phyloP scores from a whole-genome alignment of 257 asterid genomes.

The Ophiorrhiza pumila region DNA sequence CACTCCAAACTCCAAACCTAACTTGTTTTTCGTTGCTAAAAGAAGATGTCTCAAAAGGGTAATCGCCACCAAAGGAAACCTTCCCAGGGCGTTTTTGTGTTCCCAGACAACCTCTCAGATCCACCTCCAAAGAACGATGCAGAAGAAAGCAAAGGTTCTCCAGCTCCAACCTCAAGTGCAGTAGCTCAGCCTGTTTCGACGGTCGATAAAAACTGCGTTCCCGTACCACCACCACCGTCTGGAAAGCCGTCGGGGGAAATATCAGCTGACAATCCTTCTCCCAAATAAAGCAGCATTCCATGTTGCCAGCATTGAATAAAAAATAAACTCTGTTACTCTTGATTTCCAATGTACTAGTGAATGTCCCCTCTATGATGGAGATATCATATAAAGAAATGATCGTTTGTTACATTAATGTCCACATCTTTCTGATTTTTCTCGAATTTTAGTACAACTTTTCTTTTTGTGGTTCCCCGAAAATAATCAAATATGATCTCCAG shows the following conservation, averaged over 20 bases:
- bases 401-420: not conserved
- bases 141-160: slow-evolving; percentile 18
- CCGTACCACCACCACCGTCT: slow-evolving; percentile 46
- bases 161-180: slow-evolving; percentile 2
- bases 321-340: not conserved
- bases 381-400: not conserved
- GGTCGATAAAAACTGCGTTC: slow-evolving; percentile 27
- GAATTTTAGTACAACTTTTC: not conserved
- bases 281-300: slow-evolving; percentile 17
- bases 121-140: slow-evolving; percentile 39
- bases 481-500: no score
- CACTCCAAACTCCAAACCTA: not conserved
- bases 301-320: slow-evolving; percentile 17
- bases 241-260: slow-evolving; percentile 43
- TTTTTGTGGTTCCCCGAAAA: no score
- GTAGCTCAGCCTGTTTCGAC: slow-evolving; percentile 26
- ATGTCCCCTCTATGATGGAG: not conserved
- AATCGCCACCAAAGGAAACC: slow-evolving; percentile 77
- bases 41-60: slow-evolving; percentile 50
- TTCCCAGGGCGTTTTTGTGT: slow-evolving; percentile 57
- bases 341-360: slow-evolving; percentile 1
- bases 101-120: slow-evolving; percentile 57
- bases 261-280: slow-evolving; percentile 22
- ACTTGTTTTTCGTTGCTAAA: not conserved
- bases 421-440: not conserved